These are phyloP conservation scores for Fusarium sp. DNA, from an alignment of 2,329 filamentous ascomycete species.

Conservation along the genomic window DNA sequence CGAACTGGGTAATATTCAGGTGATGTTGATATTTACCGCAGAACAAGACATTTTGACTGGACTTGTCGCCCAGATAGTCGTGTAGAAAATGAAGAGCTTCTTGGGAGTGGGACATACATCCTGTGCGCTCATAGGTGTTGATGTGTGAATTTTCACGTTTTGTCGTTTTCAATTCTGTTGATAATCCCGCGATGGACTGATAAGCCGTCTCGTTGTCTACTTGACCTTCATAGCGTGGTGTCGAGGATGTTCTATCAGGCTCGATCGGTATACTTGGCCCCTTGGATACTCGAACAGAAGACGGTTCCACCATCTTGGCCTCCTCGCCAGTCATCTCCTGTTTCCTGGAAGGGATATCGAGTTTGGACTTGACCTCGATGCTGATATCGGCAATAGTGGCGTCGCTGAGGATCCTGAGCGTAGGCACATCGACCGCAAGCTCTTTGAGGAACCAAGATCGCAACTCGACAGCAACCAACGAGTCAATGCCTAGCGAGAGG, in stretches of 20 bases:
- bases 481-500: slow-evolving; percentile 44
- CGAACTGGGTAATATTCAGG: neutral
- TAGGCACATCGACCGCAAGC: neutral
- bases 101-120: neutral
- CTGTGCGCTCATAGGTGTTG: neutral
- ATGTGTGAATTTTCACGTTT: neutral
- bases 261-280: neutral
- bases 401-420: neutral
- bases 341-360: neutral
- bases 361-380: slow-evolving; percentile 50
- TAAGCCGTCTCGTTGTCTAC: neutral
- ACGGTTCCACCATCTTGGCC: no score
- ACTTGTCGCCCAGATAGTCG: neutral
- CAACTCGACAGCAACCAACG: slow-evolving; percentile 51
- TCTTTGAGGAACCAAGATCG: slow-evolving; percentile 62
- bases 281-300: no score
- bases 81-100: neutral
- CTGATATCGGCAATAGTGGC: slow-evolving; percentile 26
- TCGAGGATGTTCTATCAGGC: neutral
- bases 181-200: neutral
- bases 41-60: slow-evolving; percentile 1
- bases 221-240: neutral
- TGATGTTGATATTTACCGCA: neutral
- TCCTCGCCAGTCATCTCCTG: no score
- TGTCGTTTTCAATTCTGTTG: neutral